Evolutionary conservation across 257 asterid species (phyloP).

Genomic region (Leonotis leonurus): DNA sequence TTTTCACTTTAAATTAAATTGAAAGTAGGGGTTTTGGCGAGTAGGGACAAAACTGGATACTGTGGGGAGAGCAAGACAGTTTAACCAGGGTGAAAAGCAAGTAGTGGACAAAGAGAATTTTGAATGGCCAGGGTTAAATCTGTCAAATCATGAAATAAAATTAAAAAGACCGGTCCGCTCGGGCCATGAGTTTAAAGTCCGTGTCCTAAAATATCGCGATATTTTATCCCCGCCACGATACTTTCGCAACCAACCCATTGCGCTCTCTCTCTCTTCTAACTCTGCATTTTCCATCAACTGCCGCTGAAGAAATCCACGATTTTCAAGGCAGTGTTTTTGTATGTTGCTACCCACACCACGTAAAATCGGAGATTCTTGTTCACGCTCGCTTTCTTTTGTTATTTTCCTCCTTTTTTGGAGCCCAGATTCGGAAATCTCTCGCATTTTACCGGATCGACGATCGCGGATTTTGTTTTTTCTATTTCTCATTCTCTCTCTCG

Average conservation of each 20-base stretch:
- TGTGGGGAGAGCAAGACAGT: background rate
- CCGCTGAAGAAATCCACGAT: conserved; percentile 16
- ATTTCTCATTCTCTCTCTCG: background rate
- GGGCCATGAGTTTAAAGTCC: background rate
- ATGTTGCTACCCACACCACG: background rate
- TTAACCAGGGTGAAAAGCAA: conserved; percentile 26
- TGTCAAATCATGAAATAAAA: background rate
- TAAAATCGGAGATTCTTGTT: conserved; percentile 13
- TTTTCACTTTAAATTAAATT: too few relatives aligned
- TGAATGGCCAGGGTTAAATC: conserved; percentile 15
- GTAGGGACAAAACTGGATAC: background rate
- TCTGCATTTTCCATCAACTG: conserved; percentile 1
- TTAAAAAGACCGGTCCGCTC: background rate
- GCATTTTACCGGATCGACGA: conserved; percentile 6
- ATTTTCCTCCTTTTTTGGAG: background rate
- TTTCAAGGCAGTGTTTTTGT: conserved; percentile 14
- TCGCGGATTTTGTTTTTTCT: background rate
- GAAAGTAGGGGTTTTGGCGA: background rate
- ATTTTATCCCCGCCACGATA: conserved; percentile 10
- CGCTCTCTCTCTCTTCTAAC: background rate
- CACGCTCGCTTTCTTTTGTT: background rate
- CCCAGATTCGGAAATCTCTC: conserved; percentile 13
- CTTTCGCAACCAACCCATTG: conserved; percentile 10
- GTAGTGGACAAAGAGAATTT: conserved; percentile 21
- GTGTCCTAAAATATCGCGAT: conserved; percentile 24